Percentiles rank a stretch among this genome's conserved stretches.
phyloP scores from a whole-genome alignment of 148 eudicot species.

The Persicaria tinctoria region DNA sequence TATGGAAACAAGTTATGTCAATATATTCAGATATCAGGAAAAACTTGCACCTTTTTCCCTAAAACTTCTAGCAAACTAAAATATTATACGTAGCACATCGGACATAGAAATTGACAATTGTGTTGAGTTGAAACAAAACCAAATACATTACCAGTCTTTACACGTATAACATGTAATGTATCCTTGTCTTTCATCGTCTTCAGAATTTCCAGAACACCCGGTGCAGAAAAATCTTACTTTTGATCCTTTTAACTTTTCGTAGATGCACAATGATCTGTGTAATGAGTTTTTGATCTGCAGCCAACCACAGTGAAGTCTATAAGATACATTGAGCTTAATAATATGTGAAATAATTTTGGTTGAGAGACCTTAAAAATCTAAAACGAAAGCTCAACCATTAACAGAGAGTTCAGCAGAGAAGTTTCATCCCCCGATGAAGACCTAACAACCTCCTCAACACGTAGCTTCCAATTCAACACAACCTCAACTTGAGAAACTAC shows the following conservation, averaged over 20 bases:
- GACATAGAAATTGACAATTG: neutral
- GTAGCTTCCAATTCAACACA: constrained; percentile 53
- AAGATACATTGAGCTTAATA: neutral
- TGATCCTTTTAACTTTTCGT: constrained; percentile 35
- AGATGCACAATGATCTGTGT: constrained; percentile 62
- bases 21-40: neutral
- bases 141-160: constrained; percentile 56
- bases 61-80: neutral
- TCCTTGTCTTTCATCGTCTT: constrained; percentile 30
- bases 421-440: constrained; percentile 31
- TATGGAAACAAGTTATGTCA: constrained; percentile 15
- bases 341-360: neutral
- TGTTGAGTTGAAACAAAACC: neutral
- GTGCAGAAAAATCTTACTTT: constrained; percentile 49
- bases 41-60: neutral
- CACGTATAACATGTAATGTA: constrained; percentile 67
- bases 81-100: neutral
- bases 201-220: constrained; percentile 43
- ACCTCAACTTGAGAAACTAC: constrained; percentile 51
- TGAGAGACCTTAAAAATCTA: neutral
- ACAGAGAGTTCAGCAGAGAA: constrained; percentile 35
- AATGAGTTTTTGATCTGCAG: constrained; percentile 54
- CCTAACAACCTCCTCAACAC: constrained; percentile 40
- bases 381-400: constrained; percentile 37
- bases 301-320: constrained; percentile 8